Conservation (phyloP, 495 filamentous ascomycete genomes). For the Podospora didyma region DNA sequence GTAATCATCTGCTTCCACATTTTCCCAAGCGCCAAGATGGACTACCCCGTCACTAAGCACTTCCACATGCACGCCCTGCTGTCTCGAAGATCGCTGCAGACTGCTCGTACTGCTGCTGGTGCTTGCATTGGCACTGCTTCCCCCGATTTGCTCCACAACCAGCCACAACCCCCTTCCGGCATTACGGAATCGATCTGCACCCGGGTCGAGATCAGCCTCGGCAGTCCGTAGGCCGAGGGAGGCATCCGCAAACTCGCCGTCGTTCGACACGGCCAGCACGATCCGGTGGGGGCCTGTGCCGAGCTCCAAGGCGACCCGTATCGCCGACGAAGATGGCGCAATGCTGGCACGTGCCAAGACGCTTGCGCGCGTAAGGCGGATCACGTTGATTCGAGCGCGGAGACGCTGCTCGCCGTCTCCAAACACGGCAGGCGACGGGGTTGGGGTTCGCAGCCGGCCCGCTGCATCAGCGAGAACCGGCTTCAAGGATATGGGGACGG, state of each 20-base stretch:
- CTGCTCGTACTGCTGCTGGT: neutral
- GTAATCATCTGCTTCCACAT: conserved; percentile 30
- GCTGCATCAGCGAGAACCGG: conserved; percentile 63
- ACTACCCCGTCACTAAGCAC: conserved; percentile 65
- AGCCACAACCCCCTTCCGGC: conserved; percentile 60
- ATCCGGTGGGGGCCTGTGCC: conserved; percentile 59
- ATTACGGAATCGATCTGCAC: conserved; percentile 28
- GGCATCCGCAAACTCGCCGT: conserved; percentile 65
- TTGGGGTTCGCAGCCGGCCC: conserved; percentile 56
- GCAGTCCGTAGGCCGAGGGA: conserved; percentile 63
- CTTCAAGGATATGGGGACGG: conserved; percentile 44
- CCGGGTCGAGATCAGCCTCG: conserved; percentile 67
- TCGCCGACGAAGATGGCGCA: conserved; percentile 30
- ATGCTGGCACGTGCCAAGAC: conserved; percentile 35
- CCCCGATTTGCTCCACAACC: conserved; percentile 70
- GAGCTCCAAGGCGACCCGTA: conserved; percentile 61
- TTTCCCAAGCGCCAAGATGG: conserved; percentile 53
- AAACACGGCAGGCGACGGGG: conserved; percentile 44
- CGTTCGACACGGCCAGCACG: conserved; percentile 52
- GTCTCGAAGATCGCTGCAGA: conserved; percentile 23
- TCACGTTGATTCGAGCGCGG: conserved; percentile 46
- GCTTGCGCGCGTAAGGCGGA: conserved; percentile 55
- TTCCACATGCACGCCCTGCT: conserved; percentile 61
- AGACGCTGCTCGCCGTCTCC: conserved; percentile 48
- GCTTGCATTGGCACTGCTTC: conserved; percentile 7